Conservation (phyloP, 2,329 filamentous ascomycete species). For the Periconia digitata region DNA sequence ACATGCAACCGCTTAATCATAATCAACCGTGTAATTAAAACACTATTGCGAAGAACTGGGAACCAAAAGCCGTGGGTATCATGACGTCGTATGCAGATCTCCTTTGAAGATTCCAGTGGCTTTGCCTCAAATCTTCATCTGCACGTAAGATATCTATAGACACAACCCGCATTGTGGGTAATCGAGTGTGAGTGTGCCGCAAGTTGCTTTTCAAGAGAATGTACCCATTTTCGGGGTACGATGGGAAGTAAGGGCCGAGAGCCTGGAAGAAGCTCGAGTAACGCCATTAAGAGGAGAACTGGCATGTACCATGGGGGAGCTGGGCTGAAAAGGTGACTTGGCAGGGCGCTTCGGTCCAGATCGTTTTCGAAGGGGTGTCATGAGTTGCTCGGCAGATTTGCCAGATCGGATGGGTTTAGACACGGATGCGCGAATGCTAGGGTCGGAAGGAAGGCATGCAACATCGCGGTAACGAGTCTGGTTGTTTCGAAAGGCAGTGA, state of each 20-base stretch:
- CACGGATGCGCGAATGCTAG: conserved; percentile 37
- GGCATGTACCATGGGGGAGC: conserved; percentile 14
- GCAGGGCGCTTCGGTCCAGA: conserved; percentile 30
- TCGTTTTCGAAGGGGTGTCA: conserved; percentile 42
- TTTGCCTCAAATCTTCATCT: conserved; percentile 19
- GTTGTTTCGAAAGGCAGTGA: conserved; percentile 44
- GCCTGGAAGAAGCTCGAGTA: conserved; percentile 26
- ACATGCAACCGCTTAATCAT: conserved; percentile 27
- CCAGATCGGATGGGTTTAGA: conserved; percentile 42
- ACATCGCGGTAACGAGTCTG: conserved; percentile 43
- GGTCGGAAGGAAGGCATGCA: conserved; percentile 40
- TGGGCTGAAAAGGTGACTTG: conserved; percentile 23
- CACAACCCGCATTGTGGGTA: conserved; percentile 1
- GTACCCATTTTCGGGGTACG: conserved; percentile 38
- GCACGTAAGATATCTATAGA: neutral
- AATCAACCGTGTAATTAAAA: conserved; percentile 25
- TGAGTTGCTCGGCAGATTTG: conserved; percentile 42
- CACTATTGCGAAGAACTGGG: conserved; percentile 19
- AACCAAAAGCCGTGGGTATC: conserved; percentile 38
- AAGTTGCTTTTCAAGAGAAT: conserved; percentile 27
- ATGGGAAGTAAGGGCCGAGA: conserved; percentile 30
- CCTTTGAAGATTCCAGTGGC: conserved; percentile 12
- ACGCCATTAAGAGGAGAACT: conserved; percentile 34
- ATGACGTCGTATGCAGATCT: conserved; percentile 33
- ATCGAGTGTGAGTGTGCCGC: neutral